A percentile compares a stretch with the other conserved stretches of the same genome.
phyloP scores from a whole-genome alignment of 202 grass and related monocot species.

The Zizania palustris region DNA sequence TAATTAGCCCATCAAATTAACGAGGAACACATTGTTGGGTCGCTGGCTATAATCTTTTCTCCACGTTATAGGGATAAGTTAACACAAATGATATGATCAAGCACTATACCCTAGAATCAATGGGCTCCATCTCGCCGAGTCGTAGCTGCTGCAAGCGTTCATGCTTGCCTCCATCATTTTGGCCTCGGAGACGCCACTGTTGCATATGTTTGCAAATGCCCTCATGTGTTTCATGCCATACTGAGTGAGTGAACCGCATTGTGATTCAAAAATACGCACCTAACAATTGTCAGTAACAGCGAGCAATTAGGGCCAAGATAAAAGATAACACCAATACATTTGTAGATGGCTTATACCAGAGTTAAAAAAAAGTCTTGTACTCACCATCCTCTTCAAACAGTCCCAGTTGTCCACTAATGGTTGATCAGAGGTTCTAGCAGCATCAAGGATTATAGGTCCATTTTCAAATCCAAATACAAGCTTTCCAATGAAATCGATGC shows the following conservation, averaged over 20 bases:
- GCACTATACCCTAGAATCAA: constrained; percentile 50
- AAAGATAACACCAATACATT: background rate
- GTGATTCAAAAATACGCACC: constrained; percentile 70
- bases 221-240: constrained; percentile 82
- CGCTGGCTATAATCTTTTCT: background rate
- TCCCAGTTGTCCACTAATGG: constrained; percentile 83
- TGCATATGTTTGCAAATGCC: constrained; percentile 81
- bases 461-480: constrained; percentile 69
- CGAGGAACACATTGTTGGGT: background rate
- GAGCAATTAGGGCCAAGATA: background rate
- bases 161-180: constrained; percentile 57
- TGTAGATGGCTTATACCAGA: background rate
- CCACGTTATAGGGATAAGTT: background rate
- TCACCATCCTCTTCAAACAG: constrained; percentile 87
- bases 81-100: constrained; percentile 45
- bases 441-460: constrained; percentile 53
- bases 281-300: background rate
- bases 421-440: constrained; percentile 49
- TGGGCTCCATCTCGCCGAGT: constrained; percentile 54
- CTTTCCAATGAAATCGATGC: constrained; percentile 66
- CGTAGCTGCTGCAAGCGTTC: constrained; percentile 55
- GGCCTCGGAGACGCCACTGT: constrained; percentile 47
- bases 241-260: constrained; percentile 70
- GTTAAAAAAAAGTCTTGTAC: background rate
- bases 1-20: constrained; percentile 17